phyloP scores from a whole-genome alignment of 2,329 filamentous ascomycete species.

The Stagonosporopsis cucurbitacearum region DNA sequence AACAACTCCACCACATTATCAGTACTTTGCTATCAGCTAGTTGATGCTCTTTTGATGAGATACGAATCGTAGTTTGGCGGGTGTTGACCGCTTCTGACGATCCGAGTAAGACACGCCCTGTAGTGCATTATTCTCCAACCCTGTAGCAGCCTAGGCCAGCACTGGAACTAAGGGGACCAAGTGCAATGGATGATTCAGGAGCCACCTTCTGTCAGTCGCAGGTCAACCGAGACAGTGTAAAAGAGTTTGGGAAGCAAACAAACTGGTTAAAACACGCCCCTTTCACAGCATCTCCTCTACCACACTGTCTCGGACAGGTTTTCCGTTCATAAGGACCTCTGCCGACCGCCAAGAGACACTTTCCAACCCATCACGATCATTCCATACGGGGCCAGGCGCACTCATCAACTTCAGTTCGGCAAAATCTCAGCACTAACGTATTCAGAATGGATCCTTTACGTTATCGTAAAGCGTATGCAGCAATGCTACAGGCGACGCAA shows the following conservation, averaged over 20 bases:
- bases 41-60: constrained; percentile 24
- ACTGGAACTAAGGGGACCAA: constrained; percentile 14
- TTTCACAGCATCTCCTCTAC: neutral
- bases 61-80: constrained; percentile 18
- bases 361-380: neutral
- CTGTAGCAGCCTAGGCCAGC: constrained; percentile 22
- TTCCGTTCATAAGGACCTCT: constrained; percentile 11
- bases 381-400: neutral
- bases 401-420: neutral
- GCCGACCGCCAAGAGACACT: neutral
- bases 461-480: constrained; percentile 48
- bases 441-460: constrained; percentile 46
- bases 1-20: constrained; percentile 23
- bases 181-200: constrained; percentile 31
- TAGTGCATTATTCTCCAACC: constrained; percentile 19
- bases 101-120: constrained; percentile 34
- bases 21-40: constrained; percentile 7
- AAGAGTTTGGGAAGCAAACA: constrained; percentile 1
- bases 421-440: constrained; percentile 21
- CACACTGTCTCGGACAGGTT: constrained; percentile 12
- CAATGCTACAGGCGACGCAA: constrained; percentile 46
- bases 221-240: constrained; percentile 19
- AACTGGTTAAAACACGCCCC: constrained; percentile 4
- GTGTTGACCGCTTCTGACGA: constrained; percentile 29
- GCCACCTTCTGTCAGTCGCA: constrained; percentile 14